Base-by-base conservation (phyloP, 1,284 basidiomycete species). In the Farysia itapuensis region DNA sequence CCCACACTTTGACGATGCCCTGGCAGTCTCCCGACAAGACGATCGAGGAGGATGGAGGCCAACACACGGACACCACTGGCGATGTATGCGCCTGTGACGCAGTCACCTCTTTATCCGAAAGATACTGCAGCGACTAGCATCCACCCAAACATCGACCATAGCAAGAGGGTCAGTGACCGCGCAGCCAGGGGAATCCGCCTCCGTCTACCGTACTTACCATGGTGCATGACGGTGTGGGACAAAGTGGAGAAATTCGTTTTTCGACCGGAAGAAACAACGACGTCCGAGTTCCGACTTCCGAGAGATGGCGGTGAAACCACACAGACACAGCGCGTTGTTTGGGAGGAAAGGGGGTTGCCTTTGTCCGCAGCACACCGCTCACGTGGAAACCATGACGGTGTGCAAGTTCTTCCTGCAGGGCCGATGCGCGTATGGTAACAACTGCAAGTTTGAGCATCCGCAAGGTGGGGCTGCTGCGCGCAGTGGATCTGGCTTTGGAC, bases 341-440 rank as follows among this genome's bases (percentile, higher is more conserved):
- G n/a, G n/a, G n/a, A n/a, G n/a, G n/a, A n/a, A n/a, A n/a, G n/a
- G n/a, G n/a, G n/a, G n/a, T n/a, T n/a, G n/a, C n/a, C n/a, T n/a
- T n/a, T n/a, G n/a, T n/a, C n/a, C n/a, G 25, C 9, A 28, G n/a
- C 25, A 28, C 25, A 28, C 25, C 25, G 25, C n/a, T 28, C 25
- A 28, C 25, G 9, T n/a, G 25, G 13, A 18, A n/a, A n/a, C n/a
- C n/a, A 64, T 64, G 60, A 51, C 53, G 13, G 54, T 64, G n/a
- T 64, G 60, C 54, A 64, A 51, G 41, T 64, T 58, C 50, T 64
- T 64, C 41, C 46, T 53, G 4, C 60, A 64, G 39, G 49, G 53
- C 37, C 14, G 60, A 33, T 64, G 60, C 39, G 60, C 60, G 2
- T 64, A 58, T 44, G 60, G 60, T 29, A 54, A 64, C 54, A 64